A percentile compares a stretch with the other conserved stretches of the same genome.
Evolutionary conservation across 2,329 filamentous ascomycete genomes (phyloP).

Genomic region (Trichoderma koningiopsis): DNA sequence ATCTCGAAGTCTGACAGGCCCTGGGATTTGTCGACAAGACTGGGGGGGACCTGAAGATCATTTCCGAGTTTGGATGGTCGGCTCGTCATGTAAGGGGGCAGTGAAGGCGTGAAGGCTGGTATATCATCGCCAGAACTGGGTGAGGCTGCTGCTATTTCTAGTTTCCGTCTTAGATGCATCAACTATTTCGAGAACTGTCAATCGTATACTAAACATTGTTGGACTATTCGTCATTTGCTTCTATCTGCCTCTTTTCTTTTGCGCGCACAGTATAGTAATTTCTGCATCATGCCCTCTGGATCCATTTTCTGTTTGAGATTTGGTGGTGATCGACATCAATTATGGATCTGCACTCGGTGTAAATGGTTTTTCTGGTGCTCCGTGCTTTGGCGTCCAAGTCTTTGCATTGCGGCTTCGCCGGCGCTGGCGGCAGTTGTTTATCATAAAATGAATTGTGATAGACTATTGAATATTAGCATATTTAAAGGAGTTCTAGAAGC

Average conservation of each 20-base stretch:
- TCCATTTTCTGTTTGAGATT: neutral
- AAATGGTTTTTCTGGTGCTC: constrained; percentile 3
- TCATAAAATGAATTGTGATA: neutral
- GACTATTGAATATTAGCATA: neutral
- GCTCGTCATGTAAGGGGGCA: neutral
- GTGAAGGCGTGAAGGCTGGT: neutral
- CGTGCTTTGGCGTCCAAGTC: neutral
- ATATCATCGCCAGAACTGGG: neutral
- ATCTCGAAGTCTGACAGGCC: constrained; percentile 10
- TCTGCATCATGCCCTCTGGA: neutral
- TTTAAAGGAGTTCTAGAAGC: neutral
- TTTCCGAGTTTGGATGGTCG: neutral
- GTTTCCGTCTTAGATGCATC: neutral
- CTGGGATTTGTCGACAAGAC: neutral
- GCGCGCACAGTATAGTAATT: neutral
- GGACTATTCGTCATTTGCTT: neutral
- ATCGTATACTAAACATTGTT: neutral
- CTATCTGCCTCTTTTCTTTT: neutral
- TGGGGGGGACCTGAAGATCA: constrained; percentile 16
- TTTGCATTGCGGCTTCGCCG: constrained; percentile 1
- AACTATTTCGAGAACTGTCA: neutral
- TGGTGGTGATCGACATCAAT: constrained; percentile 13
- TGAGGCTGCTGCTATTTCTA: neutral
- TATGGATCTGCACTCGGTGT: constrained; percentile 7
- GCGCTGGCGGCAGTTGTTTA: neutral